phyloP scores from a whole-genome alignment of 768 basidiomycete genomes.

The Phylloporus arenicola region DNA sequence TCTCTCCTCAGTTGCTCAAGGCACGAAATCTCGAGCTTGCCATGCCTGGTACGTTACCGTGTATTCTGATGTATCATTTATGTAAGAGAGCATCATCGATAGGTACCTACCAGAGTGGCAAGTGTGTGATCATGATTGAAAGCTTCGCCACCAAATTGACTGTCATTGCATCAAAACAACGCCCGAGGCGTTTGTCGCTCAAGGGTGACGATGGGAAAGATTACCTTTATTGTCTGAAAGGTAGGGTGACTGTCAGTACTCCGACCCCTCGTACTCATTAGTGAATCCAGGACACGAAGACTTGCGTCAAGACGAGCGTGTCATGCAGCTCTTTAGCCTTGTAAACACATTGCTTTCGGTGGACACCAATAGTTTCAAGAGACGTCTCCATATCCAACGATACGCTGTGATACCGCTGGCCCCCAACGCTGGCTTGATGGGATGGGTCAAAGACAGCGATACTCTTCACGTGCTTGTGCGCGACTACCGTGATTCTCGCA shows the following conservation, averaged over 20 bases:
- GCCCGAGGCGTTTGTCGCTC: constrained; percentile 81
- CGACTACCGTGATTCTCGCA: constrained; percentile 92
- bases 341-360: constrained; percentile 91
- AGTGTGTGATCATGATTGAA: constrained; percentile 71
- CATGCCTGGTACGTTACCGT: constrained; percentile 66
- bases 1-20: constrained; percentile 87
- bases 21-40: constrained; percentile 89
- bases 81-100: not conserved
- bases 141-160: constrained; percentile 86
- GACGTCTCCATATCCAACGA: constrained; percentile 89
- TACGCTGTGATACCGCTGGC: constrained; percentile 93
- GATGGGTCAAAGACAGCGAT: constrained; percentile 95
- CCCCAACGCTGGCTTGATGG: constrained; percentile 89
- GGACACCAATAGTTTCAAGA: constrained; percentile 93
- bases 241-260: constrained; percentile 30
- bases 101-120: constrained; percentile 93
- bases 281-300: constrained; percentile 82
- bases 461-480: constrained; percentile 94
- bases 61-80: not conserved
- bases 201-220: constrained; percentile 91
- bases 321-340: constrained; percentile 98
- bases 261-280: not conserved
- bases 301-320: constrained; percentile 95
- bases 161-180: constrained; percentile 95
- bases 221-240: constrained; percentile 90